Conservation (phyloP, 2,329 filamentous ascomycete genomes). For the Penicillium sclerotiorum region DNA sequence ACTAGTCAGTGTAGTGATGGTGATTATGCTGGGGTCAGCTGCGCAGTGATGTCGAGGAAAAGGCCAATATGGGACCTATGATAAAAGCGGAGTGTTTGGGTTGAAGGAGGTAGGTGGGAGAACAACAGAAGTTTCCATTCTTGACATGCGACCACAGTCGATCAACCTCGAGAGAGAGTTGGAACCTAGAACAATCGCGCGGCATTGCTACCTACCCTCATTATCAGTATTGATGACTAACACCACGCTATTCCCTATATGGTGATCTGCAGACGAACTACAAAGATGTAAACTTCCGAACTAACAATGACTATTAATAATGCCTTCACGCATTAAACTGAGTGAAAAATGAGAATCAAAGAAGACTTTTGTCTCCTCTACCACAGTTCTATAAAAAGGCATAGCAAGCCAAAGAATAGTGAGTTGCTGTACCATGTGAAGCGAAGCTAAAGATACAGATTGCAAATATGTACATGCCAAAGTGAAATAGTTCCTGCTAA, state of each 20-base stretch:
- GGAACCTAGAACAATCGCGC: neutral
- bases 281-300: neutral
- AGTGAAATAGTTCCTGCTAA: slow-evolving; percentile 10
- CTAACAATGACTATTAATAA: neutral
- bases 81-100: neutral
- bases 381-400: neutral
- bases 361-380: no score
- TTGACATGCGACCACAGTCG: slow-evolving; percentile 1
- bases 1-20: neutral
- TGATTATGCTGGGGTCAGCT: neutral
- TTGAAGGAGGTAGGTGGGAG: neutral
- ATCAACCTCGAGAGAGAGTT: neutral
- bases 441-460: slow-evolving; percentile 13
- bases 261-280: slow-evolving; percentile 3
- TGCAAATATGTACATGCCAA: slow-evolving; percentile 25
- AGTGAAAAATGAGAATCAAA: no score
- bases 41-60: no score
- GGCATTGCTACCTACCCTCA: neutral
- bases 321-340: neutral
- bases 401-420: neutral
- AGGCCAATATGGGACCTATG: no score
- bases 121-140: neutral
- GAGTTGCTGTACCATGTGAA: neutral
- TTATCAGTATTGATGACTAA: neutral
- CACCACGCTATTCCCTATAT: neutral